These are phyloP conservation scores for Carallia brachiata DNA, from an alignment of 345 rosid species.

Conservation along the genomic window DNA sequence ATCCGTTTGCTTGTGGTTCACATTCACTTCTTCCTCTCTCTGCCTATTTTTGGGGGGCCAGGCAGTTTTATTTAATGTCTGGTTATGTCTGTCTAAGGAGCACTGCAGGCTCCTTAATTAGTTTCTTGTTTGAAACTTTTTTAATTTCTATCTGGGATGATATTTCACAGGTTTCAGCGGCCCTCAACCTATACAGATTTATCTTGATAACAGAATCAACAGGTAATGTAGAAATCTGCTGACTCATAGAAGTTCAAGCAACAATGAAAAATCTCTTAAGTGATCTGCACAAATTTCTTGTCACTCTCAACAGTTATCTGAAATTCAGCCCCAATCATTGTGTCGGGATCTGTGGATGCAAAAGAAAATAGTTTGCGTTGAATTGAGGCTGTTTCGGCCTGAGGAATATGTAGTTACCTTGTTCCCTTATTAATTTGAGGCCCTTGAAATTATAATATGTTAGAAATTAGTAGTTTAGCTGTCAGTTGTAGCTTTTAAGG, in stretches of 20 bases:
- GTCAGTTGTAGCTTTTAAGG: neutral
- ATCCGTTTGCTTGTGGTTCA: neutral
- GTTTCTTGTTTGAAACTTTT: neutral
- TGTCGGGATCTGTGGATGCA: no score
- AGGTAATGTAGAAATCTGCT: conserved; percentile 39
- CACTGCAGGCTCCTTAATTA: neutral
- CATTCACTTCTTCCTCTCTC: neutral
- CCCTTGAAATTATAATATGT: neutral
- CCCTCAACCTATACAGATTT: conserved; percentile 82
- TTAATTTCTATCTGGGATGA: neutral
- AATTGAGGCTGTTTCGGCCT: neutral
- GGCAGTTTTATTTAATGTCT: neutral
- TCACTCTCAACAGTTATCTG: neutral
- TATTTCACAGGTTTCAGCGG: conserved; percentile 65
- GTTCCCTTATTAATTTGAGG: neutral
- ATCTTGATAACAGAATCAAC: conserved; percentile 53
- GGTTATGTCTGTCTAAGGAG: no score
- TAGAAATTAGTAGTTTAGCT: neutral
- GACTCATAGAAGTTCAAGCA: neutral
- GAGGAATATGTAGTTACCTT: neutral
- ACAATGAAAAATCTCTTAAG: neutral
- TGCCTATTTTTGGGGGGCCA: neutral
- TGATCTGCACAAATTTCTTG: neutral
- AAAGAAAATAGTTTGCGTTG: no score
- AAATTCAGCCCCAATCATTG: no score